phyloP scores from a whole-genome alignment of 345 rosid species.

The Eucalyptus tenuipes region DNA sequence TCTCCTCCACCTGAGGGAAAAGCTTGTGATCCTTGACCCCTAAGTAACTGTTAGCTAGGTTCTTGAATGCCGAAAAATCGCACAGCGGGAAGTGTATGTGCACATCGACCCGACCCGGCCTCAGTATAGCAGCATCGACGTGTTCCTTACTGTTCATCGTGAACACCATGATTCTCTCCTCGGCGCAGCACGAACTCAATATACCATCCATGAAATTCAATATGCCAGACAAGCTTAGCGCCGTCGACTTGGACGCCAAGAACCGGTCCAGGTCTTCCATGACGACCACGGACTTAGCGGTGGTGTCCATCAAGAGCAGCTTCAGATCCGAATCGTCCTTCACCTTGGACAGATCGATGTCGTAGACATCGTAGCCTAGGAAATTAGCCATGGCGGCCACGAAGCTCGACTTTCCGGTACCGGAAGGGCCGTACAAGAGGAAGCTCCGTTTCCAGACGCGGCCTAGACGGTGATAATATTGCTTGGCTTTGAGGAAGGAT shows the following conservation, averaged over 20 bases:
- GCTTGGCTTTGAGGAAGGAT: conserved; percentile 28
- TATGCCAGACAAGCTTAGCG: conserved; percentile 13
- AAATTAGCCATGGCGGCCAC: conserved; percentile 42
- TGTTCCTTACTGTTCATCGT: conserved; percentile 30
- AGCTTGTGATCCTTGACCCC: conserved; percentile 40
- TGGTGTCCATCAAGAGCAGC: conserved; percentile 21
- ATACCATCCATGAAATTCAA: conserved; percentile 47
- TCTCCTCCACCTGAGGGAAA: conserved; percentile 36
- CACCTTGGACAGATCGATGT: conserved; percentile 27
- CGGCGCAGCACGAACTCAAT: conserved; percentile 26
- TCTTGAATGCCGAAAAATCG: conserved; percentile 26
- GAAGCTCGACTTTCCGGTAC: conserved; percentile 44
- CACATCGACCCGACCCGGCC: conserved; percentile 45
- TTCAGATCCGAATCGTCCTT: conserved; percentile 26
- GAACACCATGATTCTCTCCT: conserved; percentile 34
- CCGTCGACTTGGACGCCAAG: conserved; percentile 8
- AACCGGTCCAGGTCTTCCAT: conserved; percentile 45
- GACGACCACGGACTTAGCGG: conserved; percentile 17
- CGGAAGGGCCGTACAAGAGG: conserved; percentile 35
- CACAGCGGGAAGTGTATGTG: conserved; percentile 34
- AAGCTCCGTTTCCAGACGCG: conserved; percentile 48
- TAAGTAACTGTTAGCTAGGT: conserved; percentile 19
- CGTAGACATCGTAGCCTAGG: conserved; percentile 33
- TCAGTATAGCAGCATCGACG: conserved; percentile 16
- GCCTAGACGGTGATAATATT: conserved; percentile 40